These are phyloP conservation scores for Acanthamoeba healyi DNA, from an alignment of 208 protist species.

Conservation along the genomic window DNA sequence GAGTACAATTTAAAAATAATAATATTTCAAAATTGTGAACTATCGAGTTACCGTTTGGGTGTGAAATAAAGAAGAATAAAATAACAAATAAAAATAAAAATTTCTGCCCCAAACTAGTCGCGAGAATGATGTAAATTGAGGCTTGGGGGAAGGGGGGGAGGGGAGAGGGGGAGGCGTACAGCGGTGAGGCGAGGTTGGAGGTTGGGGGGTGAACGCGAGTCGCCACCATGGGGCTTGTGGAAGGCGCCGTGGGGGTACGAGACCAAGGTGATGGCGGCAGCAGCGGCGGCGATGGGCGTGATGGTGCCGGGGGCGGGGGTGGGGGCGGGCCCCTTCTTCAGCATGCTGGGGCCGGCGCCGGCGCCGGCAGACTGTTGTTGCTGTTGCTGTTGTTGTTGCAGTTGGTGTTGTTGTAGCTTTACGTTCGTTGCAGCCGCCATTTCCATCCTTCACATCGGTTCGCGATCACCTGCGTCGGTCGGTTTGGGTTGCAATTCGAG, in stretches of 20 bases:
- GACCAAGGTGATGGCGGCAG: not conserved
- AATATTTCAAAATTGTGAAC: too few relatives aligned
- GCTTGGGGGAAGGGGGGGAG: not conserved
- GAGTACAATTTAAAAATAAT: not conserved
- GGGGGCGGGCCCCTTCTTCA: not conserved
- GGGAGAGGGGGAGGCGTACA: not conserved
- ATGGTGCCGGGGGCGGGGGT: too few relatives aligned
- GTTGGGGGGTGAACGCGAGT: not conserved
- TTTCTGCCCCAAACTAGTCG: too few relatives aligned
- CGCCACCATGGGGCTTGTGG: not conserved
- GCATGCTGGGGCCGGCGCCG: not conserved
- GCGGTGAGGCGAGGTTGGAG: not conserved
- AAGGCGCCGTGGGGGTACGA: not conserved
- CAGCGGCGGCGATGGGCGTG: not conserved
- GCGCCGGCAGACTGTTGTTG: not conserved
- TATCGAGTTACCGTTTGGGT: too few relatives aligned
- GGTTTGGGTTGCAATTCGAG: too few relatives aligned
- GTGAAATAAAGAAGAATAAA: too few relatives aligned
- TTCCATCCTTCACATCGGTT: constrained; percentile 41
- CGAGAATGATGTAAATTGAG: not conserved
- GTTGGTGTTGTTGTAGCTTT: not conserved
- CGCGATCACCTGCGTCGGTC: not conserved
- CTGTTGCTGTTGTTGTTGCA: too few relatives aligned
- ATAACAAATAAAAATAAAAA: too few relatives aligned
- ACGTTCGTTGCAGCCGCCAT: not conserved